Evolutionary conservation across 345 rosid species (phyloP), one percentile per base, ranked within the genome.

Genomic region (Hibiscus syriacus): DNA sequence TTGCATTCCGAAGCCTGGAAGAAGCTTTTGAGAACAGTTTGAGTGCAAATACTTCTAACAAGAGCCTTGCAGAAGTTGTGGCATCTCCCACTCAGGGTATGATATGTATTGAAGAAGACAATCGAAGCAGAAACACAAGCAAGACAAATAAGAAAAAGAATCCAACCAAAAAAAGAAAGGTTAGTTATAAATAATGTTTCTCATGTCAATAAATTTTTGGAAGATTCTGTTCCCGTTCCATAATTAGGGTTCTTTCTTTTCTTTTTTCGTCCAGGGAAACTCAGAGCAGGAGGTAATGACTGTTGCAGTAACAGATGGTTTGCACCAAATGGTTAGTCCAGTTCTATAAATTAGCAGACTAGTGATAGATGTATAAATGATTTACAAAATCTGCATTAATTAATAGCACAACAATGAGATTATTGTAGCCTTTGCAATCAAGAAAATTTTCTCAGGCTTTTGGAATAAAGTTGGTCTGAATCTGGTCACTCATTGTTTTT

Each of bases 111-210:
- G 92, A 84, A 73, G 92, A 86, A 67, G 89, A 82, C 61, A 79
- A 64, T 56, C 87, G 77, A 59, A 81, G 74, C 52, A 79, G 80
- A 72, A 71, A 29, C 70, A 68, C 72, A 22, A 65, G 66, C 71
- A 86, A 86, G 79, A 69, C 77, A 12, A 76, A 65, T 78, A 86
- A 83, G 82, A 86, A 84, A 72, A 86, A 82, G 80, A 84, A 82
- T 77, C 85, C 80, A 22, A 78, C 81, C 14, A 86, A 82, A 80
- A 86, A 86, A 78, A 82, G 86, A 76, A 86, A 84, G 85, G 92
- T 86, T 57, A 71, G 67, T 55, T 22, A 53, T 50, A 10, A 50
- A 50, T 76, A 36, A 59, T 11, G 0, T 34, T 66, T 12, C 49
- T 16, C 48, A 26, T 64, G 25, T 17, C 14, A 38, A 6, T 26